Evolutionary conservation across 1,284 basidiomycete species (phyloP).

Genomic region (Tetrapyrgos nigripes): DNA sequence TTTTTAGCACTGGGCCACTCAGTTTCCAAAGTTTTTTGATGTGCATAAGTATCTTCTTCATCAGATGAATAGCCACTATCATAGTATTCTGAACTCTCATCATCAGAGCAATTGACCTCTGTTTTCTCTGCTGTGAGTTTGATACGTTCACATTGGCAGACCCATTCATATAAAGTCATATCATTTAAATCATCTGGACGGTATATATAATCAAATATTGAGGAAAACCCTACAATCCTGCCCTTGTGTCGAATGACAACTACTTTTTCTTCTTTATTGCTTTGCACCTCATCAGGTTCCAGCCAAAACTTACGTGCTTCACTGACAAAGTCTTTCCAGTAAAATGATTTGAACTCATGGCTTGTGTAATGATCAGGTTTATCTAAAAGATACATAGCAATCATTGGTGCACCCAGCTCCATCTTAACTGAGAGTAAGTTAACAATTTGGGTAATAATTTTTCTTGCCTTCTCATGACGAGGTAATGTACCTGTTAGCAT

Average conservation of each 20-base stretch:
- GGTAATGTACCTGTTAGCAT: conserved; percentile 16
- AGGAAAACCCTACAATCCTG: conserved; percentile 2
- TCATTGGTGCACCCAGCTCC: conserved; percentile 41
- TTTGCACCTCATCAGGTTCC: background rate
- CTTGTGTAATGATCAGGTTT: conserved; percentile 40
- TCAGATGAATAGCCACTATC: conserved; percentile 8
- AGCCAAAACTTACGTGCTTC: conserved; percentile 18
- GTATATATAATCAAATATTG: conserved; percentile 26
- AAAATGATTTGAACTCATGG: conserved; percentile 32
- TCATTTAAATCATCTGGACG: conserved; percentile 12
- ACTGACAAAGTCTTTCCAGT: conserved; percentile 33
- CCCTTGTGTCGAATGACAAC: conserved; percentile 2
- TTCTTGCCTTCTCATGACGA: conserved; percentile 24
- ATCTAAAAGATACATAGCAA: conserved; percentile 31
- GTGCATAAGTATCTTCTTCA: background rate
- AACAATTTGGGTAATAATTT: conserved; percentile 33
- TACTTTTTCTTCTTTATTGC: conserved; percentile 17
- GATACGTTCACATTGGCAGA: conserved; percentile 14
- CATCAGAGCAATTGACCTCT: no score
- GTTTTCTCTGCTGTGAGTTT: conserved; percentile 21
- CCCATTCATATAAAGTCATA: conserved; percentile 16
- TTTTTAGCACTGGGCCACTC: background rate
- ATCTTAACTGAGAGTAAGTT: conserved; percentile 32
- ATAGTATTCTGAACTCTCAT: no score
- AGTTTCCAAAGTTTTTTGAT: background rate